A percentile compares a stretch with the other conserved stretches of the same genome.
These are phyloP conservation scores for Lunasporangiospora selenospora DNA, from an alignment of 192 early-diverging fungal species.

Conservation along the genomic window DNA sequence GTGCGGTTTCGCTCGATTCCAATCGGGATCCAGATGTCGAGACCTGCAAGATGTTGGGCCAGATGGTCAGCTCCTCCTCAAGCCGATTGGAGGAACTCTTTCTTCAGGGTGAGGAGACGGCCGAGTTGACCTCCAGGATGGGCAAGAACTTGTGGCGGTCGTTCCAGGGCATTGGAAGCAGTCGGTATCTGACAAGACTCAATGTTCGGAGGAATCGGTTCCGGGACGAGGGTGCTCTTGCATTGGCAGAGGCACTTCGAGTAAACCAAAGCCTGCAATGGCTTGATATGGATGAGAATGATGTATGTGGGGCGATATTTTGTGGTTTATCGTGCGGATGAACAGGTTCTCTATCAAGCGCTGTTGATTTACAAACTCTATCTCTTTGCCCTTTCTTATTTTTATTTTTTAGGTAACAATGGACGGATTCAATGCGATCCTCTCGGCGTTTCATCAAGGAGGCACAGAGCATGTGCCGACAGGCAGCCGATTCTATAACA, in stretches of 20 bases:
- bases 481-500: slow-evolving; percentile 41
- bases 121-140: slow-evolving; percentile 28
- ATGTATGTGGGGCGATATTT: slow-evolving; percentile 28
- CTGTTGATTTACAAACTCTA: no score
- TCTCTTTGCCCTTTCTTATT: no score
- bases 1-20: slow-evolving; percentile 38
- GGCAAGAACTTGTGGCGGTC: slow-evolving; percentile 45
- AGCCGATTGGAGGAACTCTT: slow-evolving; percentile 47
- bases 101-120: slow-evolving; percentile 35
- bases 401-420: slow-evolving; percentile 51
- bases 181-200: slow-evolving; percentile 38
- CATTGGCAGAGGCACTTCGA: slow-evolving; percentile 44
- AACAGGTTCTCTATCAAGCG: no score
- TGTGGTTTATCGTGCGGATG: no score
- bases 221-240: slow-evolving; percentile 48
- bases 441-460: slow-evolving; percentile 46
- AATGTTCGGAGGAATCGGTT: slow-evolving; percentile 44
- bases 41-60: slow-evolving; percentile 46
- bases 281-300: slow-evolving; percentile 54
- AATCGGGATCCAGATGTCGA: slow-evolving; percentile 42
- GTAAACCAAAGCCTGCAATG: slow-evolving; percentile 34
- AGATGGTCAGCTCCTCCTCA: slow-evolving; percentile 39
- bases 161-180: slow-evolving; percentile 33
- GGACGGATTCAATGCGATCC: slow-evolving; percentile 52
- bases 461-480: slow-evolving; percentile 44